A percentile compares a stretch with the other conserved stretches of the same genome.
These are phyloP conservation scores for Candida quercuum DNA, from an alignment of 805 yeast genomes.

Conservation along the genomic window DNA sequence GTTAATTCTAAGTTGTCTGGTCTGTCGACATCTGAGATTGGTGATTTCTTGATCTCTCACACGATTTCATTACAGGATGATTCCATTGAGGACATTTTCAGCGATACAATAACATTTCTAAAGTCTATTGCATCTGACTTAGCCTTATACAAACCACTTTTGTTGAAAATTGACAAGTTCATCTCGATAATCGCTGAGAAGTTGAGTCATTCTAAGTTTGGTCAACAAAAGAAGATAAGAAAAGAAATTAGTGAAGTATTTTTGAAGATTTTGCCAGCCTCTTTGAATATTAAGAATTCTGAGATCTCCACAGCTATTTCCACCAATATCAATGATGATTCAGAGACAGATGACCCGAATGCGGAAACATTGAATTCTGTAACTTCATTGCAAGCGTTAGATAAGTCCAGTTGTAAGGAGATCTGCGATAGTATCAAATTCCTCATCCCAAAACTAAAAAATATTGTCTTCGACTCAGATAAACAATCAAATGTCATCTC, in stretches of 20 bases:
- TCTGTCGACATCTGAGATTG: conserved; percentile 13
- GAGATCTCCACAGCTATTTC: conserved; percentile 14
- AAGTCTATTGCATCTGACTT: conserved; percentile 50
- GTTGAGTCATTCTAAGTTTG: conserved; percentile 51
- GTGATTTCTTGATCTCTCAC: conserved; percentile 45
- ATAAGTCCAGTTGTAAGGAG: conserved; percentile 33
- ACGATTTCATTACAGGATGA: conserved; percentile 65
- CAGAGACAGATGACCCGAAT: conserved; percentile 5
- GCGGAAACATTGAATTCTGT: background rate
- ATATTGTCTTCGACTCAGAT: conserved; percentile 49
- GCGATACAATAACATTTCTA: conserved; percentile 49
- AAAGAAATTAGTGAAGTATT: conserved; percentile 50
- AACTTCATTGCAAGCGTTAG: conserved; percentile 4
- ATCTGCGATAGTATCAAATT: conserved; percentile 35
- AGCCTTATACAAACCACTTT: conserved; percentile 39
- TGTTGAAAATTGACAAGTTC: conserved; percentile 50
- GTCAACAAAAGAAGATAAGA: conserved; percentile 52
- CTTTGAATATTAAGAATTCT: conserved; percentile 21
- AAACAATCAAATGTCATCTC: conserved; percentile 45
- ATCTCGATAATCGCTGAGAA: conserved; percentile 49
- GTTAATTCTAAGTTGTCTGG: conserved; percentile 15
- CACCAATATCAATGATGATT: conserved; percentile 6
- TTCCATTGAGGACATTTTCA: conserved; percentile 76
- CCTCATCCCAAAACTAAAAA: conserved; percentile 25
- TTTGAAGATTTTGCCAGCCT: conserved; percentile 28